Evolutionary conservation across 139 green algal genomes (phyloP).

Genomic region (Picochlorum sp.): DNA sequence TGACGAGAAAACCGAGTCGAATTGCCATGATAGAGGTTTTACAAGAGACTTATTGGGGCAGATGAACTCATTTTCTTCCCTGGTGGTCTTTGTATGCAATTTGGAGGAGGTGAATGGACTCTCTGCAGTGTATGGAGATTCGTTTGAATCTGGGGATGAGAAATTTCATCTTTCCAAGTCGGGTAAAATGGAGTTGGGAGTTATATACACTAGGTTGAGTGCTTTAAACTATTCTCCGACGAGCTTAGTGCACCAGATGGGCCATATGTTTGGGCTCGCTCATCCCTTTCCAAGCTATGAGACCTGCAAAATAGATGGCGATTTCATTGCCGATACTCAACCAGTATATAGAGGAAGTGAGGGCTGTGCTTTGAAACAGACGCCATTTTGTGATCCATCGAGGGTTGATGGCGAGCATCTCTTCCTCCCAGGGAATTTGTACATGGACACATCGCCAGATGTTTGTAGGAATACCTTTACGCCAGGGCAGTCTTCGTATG

Average conservation of each 20-base stretch:
- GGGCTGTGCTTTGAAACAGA: slow-evolving; percentile 8
- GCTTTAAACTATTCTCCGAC: slow-evolving; percentile 17
- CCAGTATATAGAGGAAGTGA: slow-evolving; percentile 11
- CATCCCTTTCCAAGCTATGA: slow-evolving; percentile 22
- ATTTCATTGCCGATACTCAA: slow-evolving; percentile 19
- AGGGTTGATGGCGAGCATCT: neutral
- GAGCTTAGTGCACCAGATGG: slow-evolving; percentile 28
- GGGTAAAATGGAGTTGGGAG: neutral
- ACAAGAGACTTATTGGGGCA: slow-evolving; percentile 2
- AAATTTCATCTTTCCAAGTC: neutral
- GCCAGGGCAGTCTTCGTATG: slow-evolving; percentile 14
- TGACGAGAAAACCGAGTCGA: neutral
- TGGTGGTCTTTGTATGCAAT: slow-evolving; percentile 27
- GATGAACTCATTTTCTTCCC: neutral
- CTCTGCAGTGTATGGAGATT: neutral
- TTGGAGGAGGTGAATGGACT: slow-evolving; percentile 14
- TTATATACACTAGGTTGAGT: slow-evolving; percentile 2
- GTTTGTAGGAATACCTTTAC: slow-evolving; percentile 20
- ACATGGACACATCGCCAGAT: slow-evolving; percentile 12
- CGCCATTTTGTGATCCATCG: slow-evolving; percentile 13
- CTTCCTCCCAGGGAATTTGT: neutral
- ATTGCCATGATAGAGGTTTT: neutral
- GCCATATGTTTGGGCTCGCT: slow-evolving; percentile 24
- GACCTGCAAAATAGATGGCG: slow-evolving; percentile 21
- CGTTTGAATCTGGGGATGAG: neutral